Evolutionary conservation across 2,329 filamentous ascomycete species (phyloP).

Genomic region (Fusarium sp.): DNA sequence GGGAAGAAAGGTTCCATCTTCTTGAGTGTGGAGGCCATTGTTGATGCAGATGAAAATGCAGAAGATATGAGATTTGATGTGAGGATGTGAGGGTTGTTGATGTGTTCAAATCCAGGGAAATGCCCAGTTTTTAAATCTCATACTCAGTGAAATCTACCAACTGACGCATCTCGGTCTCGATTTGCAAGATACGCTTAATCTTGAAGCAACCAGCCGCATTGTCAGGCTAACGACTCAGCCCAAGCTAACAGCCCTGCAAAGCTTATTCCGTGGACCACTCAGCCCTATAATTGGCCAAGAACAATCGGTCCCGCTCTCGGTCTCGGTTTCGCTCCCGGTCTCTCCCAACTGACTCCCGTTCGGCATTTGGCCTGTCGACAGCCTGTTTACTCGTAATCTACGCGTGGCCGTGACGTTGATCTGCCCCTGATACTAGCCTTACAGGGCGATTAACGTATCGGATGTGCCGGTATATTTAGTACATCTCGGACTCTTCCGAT

Average conservation of each 20-base stretch:
- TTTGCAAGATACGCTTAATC: background rate
- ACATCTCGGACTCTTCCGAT: background rate
- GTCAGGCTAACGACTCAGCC: background rate
- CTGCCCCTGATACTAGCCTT: background rate
- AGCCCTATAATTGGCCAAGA: background rate
- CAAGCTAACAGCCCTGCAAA: background rate
- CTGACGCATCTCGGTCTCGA: background rate
- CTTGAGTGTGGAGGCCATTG: background rate
- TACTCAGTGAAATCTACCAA: background rate
- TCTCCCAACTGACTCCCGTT: background rate
- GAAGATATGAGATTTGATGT: background rate
- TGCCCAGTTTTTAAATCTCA: background rate
- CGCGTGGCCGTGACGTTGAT: background rate
- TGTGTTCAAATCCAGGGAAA: background rate
- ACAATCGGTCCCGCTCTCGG: conserved; percentile 16
- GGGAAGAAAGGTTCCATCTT: background rate
- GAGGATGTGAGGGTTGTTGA: background rate
- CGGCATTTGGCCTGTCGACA: background rate
- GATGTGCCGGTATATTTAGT: background rate
- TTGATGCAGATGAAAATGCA: background rate
- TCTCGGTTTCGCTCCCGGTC: conserved; percentile 11
- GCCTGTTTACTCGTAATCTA: background rate
- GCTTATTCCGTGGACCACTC: background rate
- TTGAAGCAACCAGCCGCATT: background rate
- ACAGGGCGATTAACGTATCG: background rate